Evolutionary conservation across 352 stramenopile species (phyloP).

Genomic region (Phytophthora kernoviae): DNA sequence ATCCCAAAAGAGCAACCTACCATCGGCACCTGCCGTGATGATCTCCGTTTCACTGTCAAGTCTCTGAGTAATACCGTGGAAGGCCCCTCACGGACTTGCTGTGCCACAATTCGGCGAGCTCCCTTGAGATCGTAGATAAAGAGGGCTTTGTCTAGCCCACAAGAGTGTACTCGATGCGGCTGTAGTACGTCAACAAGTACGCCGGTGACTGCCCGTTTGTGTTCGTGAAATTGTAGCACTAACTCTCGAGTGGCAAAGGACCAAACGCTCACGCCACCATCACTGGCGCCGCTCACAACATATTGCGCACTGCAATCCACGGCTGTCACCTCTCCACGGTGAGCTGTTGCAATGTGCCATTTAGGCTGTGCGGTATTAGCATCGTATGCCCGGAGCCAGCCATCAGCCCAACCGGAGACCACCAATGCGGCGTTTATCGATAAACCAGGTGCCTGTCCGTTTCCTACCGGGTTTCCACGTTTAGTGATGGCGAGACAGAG

Average conservation of each 20-base stretch:
- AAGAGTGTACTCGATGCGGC: constrained; percentile 88
- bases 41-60: constrained; percentile 92
- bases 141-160: constrained; percentile 81
- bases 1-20: constrained; percentile 90
- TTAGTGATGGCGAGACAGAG: constrained; percentile 53
- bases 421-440: constrained; percentile 30
- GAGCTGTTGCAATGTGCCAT: constrained; percentile 89
- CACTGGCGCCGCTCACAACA: constrained; percentile 80
- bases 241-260: constrained; percentile 82
- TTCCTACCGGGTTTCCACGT: constrained; percentile 3
- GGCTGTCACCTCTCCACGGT: constrained; percentile 84
- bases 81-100: constrained; percentile 83
- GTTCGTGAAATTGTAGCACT: constrained; percentile 91
- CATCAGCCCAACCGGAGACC: constrained; percentile 76
- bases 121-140: constrained; percentile 93
- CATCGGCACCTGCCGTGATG: constrained; percentile 83
- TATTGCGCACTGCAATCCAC: constrained; percentile 68
- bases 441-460: constrained; percentile 3
- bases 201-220: constrained; percentile 81
- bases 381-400: constrained; percentile 75
- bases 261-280: constrained; percentile 92
- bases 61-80: constrained; percentile 86
- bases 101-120: constrained; percentile 78
- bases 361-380: constrained; percentile 48
- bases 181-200: constrained; percentile 81